Conservation (phyloP, 2,329 filamentous ascomycete genomes). For the Trichoderma guizhouense region DNA sequence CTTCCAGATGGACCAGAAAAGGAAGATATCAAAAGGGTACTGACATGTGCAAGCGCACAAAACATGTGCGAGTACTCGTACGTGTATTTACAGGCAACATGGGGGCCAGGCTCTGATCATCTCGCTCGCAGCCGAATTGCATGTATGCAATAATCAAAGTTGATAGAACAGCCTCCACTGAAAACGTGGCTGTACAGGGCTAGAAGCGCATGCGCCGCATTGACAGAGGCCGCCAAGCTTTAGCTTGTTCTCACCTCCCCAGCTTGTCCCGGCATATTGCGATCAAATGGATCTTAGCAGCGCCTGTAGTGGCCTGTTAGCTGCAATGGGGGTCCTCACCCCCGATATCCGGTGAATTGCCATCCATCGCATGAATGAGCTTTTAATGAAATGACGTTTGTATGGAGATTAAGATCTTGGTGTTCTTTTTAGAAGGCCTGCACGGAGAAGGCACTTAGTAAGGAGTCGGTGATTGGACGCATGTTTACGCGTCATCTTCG, state of each 20-base stretch:
- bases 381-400: background rate
- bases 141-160: background rate
- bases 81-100: background rate
- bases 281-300: background rate
- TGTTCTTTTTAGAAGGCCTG: too few species aligned
- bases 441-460: too few species aligned
- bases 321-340: background rate
- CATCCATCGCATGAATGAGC: background rate
- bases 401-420: background rate
- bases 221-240: conserved; percentile 15
- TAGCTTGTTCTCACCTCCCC: background rate
- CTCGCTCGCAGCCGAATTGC: background rate
- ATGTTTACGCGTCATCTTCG: background rate
- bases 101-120: background rate
- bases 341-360: background rate
- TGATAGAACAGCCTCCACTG: conserved; percentile 10
- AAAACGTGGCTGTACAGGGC: conserved; percentile 18
- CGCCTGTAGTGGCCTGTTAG: background rate
- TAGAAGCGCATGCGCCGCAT: background rate
- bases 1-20: background rate
- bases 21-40: background rate
- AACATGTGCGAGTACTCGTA: too few species aligned
- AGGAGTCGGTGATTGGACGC: background rate
- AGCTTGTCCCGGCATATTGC: conserved; percentile 6
- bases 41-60: background rate